A percentile compares a stretch with the other conserved stretches of the same genome.
Conservation (phyloP, 1,284 basidiomycete species). For the Puccinia coronata region DNA sequence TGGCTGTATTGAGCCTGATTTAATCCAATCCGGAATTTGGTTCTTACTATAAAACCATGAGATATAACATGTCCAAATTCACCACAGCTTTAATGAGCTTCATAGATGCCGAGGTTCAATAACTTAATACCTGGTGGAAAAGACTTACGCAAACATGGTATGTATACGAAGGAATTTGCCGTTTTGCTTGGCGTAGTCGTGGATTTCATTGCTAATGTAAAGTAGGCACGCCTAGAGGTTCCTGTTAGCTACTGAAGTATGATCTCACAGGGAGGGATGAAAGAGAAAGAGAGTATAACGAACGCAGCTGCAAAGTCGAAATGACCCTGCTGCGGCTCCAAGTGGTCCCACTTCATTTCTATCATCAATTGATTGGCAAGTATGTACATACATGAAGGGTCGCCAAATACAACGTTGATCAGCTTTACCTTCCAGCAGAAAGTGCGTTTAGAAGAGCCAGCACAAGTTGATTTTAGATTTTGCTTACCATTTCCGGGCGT, state of each 20-base stretch:
- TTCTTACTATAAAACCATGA: not conserved
- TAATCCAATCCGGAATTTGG: not conserved
- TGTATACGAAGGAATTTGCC: not conserved
- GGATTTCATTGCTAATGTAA: not conserved
- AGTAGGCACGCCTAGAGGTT: not conserved
- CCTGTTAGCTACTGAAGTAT: not conserved
- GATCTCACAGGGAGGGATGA: not conserved
- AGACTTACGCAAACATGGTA: conserved; percentile 8
- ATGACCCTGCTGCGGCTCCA: not conserved
- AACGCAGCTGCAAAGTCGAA: not conserved
- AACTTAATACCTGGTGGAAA: not conserved
- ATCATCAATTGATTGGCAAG: too few relatives aligned
- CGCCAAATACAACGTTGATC: too few relatives aligned
- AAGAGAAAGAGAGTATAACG: not conserved
- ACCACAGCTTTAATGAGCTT: not conserved
- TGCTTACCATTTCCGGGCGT: conserved; percentile 26
- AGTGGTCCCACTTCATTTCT: conserved; percentile 18
- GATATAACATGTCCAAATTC: not conserved
- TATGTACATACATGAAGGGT: too few relatives aligned
- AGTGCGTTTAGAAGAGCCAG: not conserved
- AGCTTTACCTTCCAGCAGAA: not conserved
- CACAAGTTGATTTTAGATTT: too few relatives aligned
- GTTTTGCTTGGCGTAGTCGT: not conserved
- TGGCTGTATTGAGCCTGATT: not conserved
- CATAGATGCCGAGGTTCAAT: too few relatives aligned